Conservation (phyloP, 257 asterid species). For the Gentiana dahurica region DNA sequence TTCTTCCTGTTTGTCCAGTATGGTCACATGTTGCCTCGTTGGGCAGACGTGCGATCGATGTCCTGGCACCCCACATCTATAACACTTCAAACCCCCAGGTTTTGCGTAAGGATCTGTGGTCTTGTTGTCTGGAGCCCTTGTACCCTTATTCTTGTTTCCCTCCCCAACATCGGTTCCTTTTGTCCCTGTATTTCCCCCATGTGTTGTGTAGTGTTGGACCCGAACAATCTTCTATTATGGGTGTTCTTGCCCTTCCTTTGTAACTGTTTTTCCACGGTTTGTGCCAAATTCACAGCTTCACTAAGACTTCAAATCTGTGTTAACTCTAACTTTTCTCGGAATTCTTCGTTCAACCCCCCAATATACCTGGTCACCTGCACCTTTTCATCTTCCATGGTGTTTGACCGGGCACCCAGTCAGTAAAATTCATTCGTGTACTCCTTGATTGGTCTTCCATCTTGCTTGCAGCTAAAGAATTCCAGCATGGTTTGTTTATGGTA, state of each 20-base stretch:
- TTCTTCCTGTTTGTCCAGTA: not conserved
- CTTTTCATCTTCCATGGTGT: not conserved
- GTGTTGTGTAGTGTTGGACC: too few species aligned
- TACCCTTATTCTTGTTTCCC: too few species aligned
- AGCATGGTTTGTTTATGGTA: too few species aligned
- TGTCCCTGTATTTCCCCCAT: too few species aligned
- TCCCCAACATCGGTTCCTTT: too few species aligned
- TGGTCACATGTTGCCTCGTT: not conserved
- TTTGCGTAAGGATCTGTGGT: too few species aligned
- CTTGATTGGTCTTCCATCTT: not conserved
- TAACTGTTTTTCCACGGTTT: not conserved
- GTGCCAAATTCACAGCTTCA: not conserved
- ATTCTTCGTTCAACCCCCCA: not conserved
- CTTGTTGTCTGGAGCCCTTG: too few species aligned
- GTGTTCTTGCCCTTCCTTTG: not conserved
- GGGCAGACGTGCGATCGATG: too few species aligned
- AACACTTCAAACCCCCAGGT: too few species aligned
- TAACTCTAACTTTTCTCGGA: not conserved
- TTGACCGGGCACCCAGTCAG: not conserved
- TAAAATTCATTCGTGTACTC: not conserved
- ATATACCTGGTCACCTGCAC: not conserved
- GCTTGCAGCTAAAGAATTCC: not conserved
- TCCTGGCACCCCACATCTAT: too few species aligned
- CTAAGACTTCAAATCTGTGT: too few species aligned
- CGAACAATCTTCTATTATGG: not conserved